Base-by-base conservation (phyloP, 1,284 basidiomycete genomes). In the Porodaedalea pini region DNA sequence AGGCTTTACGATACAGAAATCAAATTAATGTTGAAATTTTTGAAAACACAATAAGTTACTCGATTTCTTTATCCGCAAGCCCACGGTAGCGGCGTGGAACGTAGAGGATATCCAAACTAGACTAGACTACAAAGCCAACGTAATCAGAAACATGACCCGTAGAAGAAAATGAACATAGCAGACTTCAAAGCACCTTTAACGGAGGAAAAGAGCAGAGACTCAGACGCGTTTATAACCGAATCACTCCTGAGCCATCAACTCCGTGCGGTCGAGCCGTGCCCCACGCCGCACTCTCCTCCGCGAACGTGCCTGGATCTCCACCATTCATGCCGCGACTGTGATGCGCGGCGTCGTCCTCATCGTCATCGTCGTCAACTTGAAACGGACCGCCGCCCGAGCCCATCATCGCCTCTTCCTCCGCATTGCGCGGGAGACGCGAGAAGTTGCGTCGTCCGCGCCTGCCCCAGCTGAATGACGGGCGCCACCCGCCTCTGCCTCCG, bases 391-490 rank as follows among this genome's bases (percentile, higher is more conserved):
- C 69, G 67, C 62, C 69, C 54, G 60, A 65, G 68, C 21, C 68
- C 68, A 72, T 69, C 21, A 65, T 65, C 25, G 67, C 64, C 51
- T 66, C 67, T 55, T 72, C 72, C 48, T 72, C 72, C 55, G 65
- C 62, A 54, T 62, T 66, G 23, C 61, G 53, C 23, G 66, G 66
- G 39, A 72, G 62, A 11, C 71, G 69, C 34, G 62, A 58, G 57
- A 71, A 72, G 11, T 65, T 67, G 40, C 60, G 59, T 51, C 59
- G 60, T 59, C 61, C 59, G 17, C 63, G 62, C 7, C 61, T 53
- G 51, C 61, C 60, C 32, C 62, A 59, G 1, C 17, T 25, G 37
- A 59, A 54, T 4, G 41, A 41, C 11, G 58, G 54, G 21, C 32
- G 21, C 58, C 58, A 60, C 4, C 45, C 15, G 51, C 52, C 60